phyloP scores from a whole-genome alignment of 768 basidiomycete species.

The Dentipellis fragilis region DNA sequence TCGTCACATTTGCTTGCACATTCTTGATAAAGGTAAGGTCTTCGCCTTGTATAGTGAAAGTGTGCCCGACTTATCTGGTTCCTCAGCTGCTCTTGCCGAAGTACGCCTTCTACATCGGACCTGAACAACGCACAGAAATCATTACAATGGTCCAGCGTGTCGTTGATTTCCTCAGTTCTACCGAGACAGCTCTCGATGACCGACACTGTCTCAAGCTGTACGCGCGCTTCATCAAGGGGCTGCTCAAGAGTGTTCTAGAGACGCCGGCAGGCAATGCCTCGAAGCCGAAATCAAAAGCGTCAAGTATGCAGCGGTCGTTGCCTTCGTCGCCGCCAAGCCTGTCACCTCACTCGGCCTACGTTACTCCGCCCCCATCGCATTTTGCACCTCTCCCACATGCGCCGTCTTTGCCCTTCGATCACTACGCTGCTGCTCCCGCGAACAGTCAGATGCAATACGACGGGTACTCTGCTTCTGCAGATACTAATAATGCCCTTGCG shows the following conservation, averaged over 20 bases:
- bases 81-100: conserved; percentile 19
- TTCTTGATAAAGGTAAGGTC: conserved; percentile 20
- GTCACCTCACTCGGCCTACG: neutral
- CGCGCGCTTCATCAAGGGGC: conserved; percentile 20
- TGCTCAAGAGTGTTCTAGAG: conserved; percentile 14
- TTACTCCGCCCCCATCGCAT: neutral
- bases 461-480: neutral
- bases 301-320: neutral
- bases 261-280: neutral
- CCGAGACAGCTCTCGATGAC: conserved; percentile 22
- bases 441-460: neutral
- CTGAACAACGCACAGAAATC: conserved; percentile 18
- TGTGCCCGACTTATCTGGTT: neutral
- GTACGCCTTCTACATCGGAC: conserved; percentile 16
- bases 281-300: neutral
- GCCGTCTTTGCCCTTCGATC: conserved; percentile 9
- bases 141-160: conserved; percentile 14
- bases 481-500: conserved; percentile 1
- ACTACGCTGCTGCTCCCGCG: conserved; percentile 6
- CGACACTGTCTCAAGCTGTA: conserved; percentile 23
- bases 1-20: conserved; percentile 22
- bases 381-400: conserved; percentile 11
- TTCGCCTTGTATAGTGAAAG: neutral
- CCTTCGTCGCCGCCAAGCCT: neutral
- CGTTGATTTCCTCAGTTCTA: conserved; percentile 17